A percentile compares a stretch with the other conserved stretches of the same genome.
phyloP scores from a whole-genome alignment of 192 early-diverging fungal species.

The Coemansia sp. region DNA sequence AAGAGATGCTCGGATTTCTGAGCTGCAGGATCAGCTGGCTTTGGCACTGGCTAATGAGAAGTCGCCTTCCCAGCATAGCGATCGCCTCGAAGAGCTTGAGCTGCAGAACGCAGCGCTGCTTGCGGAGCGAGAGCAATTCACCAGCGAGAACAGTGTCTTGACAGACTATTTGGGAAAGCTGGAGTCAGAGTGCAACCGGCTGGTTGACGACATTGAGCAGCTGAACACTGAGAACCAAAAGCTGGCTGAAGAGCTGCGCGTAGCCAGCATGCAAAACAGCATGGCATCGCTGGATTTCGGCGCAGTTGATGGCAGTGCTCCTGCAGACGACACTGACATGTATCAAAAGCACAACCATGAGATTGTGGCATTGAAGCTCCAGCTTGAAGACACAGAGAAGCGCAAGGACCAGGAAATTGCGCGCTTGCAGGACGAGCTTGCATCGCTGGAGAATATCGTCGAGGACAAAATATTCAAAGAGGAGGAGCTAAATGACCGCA shows the following conservation, averaged over 20 bases:
- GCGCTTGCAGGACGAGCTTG: constrained; percentile 63
- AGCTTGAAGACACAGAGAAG: constrained; percentile 57
- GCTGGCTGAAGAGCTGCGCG: constrained; percentile 44
- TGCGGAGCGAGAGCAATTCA: constrained; percentile 52
- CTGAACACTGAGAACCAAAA: constrained; percentile 59
- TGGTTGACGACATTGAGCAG: constrained; percentile 75
- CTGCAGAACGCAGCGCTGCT: constrained; percentile 56
- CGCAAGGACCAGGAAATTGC: constrained; percentile 61
- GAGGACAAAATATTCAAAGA: constrained; percentile 76
- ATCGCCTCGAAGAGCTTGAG: constrained; percentile 59
- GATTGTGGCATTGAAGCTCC: constrained; percentile 51
- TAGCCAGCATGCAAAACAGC: constrained; percentile 51
- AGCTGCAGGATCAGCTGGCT: constrained; percentile 2
- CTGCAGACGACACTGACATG: constrained; percentile 6
- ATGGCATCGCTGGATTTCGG: constrained; percentile 47
- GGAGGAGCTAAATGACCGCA: constrained; percentile 64
- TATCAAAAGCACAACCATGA: constrained; percentile 54
- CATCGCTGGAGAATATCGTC: constrained; percentile 63
- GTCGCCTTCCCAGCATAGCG: constrained; percentile 25
- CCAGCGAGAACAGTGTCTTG: constrained; percentile 18
- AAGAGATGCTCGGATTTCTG: constrained; percentile 8
- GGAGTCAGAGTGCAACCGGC: constrained; percentile 69
- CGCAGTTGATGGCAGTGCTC: constrained; percentile 20
- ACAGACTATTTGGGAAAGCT: constrained; percentile 57
- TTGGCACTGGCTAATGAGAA: background rate